These are phyloP conservation scores for Closterium sp. DNA, from an alignment of 139 green algal species.

Conservation along the genomic window DNA sequence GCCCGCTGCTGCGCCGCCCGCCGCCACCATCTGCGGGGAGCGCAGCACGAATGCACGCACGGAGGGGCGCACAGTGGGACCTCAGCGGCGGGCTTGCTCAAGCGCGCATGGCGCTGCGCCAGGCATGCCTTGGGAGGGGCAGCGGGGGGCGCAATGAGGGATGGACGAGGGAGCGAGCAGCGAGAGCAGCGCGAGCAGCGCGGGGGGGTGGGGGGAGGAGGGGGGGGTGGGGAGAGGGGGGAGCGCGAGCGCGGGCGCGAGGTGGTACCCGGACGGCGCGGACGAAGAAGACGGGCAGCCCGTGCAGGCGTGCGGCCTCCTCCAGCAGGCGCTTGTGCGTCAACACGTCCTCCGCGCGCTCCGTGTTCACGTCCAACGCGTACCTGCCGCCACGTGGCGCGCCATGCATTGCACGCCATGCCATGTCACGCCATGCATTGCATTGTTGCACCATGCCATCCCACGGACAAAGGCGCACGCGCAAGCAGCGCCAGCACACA, in stretches of 20 bases:
- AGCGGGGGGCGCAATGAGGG: not conserved
- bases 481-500: not conserved
- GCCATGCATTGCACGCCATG: not conserved
- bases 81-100: not conserved
- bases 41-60: not conserved
- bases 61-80: not conserved
- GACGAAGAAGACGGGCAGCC: constrained; percentile 27
- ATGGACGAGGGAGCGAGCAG: not conserved
- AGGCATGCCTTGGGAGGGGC: not conserved
- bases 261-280: constrained; percentile 34
- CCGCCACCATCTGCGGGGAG: not conserved
- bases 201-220: not conserved
- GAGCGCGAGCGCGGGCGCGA: not conserved
- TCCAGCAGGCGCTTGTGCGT: constrained; percentile 91
- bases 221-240: constrained; percentile 1
- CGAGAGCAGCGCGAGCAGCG: not conserved
- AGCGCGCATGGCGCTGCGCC: not conserved
- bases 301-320: constrained; percentile 61
- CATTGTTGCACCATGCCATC: no score
- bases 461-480: not conserved
- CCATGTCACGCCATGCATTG: not conserved
- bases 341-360: constrained; percentile 80
- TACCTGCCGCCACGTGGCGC: constrained; percentile 29
- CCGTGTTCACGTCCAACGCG: constrained; percentile 56
- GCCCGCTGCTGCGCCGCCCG: no score